Base-by-base conservation (phyloP, 257 asterid genomes). In the Haberlea rhodopensis region DNA sequence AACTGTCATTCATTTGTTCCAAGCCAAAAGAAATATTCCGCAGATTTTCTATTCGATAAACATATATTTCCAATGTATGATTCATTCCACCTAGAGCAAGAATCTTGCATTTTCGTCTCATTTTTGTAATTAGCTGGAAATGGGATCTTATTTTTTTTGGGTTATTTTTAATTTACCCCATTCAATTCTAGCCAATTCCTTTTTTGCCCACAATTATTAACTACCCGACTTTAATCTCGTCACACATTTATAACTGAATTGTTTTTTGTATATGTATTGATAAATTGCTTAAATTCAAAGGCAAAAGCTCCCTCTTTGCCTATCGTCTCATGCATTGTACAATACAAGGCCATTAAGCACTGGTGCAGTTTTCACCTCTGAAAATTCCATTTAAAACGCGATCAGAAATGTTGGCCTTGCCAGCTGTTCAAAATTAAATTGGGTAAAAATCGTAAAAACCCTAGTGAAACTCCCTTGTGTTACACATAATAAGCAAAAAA, bases 61-160 rank as follows among this genome's bases (percentile, higher is more conserved):
- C 71, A 68, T 60, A 78, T 68, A 28, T 79, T 60, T 81, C 67
- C 16, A 66, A 79, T 37, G 73, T 79, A 15, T 80, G 46, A 80
- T 76, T 76, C 80, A 53, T 67, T 68, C 76, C 26, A 40, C 58
- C 7, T 27, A 15, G 27, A 27, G 5, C 32, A 3, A 6, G 25
- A 60, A 56, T 67, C 54, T 67, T 57, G 24, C 54, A n/a, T 53
- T 67, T 71, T 75, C 20, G 20, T 56, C 13, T 53, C 13, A 46
- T 37, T 37, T 37, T 15, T 7, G 19, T 1, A 23, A 64, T n/a
- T 13, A 40, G 19, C 0, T 22, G n/a, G 6, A 40, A 40, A 52
- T 62, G 19, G 25, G 37, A 43, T 13, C 6, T 22, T 15, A 4
- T 62, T 43, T 10, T 62, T 43, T 10, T 40, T 43, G 16, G 20